A percentile compares a stretch with the other conserved stretches of the same genome.
phyloP scores from a whole-genome alignment of 2,329 filamentous ascomycete species.

The Neonectria magnoliae region DNA sequence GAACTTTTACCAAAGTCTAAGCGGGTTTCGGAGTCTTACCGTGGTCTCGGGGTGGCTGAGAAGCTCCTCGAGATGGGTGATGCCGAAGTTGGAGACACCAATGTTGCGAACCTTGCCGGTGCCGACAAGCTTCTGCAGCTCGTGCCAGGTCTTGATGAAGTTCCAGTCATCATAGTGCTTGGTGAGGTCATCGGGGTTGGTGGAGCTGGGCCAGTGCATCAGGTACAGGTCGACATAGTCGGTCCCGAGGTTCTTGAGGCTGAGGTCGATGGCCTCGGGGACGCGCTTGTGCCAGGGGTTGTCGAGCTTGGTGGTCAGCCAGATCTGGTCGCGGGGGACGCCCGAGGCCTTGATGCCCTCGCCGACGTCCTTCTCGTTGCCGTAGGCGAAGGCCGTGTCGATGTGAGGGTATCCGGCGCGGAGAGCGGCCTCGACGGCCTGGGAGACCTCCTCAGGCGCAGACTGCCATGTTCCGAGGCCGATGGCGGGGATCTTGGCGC shows the following conservation, averaged over 20 bases:
- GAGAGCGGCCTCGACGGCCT: slow-evolving; percentile 77
- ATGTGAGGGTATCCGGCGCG: slow-evolving; percentile 78
- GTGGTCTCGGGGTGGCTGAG: slow-evolving; percentile 72
- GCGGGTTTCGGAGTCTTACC: slow-evolving; percentile 47
- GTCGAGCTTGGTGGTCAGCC: slow-evolving; percentile 84
- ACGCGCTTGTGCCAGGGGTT: slow-evolving; percentile 81
- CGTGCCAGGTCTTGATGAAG: slow-evolving; percentile 81
- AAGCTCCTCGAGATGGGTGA: slow-evolving; percentile 81
- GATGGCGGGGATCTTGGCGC: slow-evolving; percentile 80
- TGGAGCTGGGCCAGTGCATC: slow-evolving; percentile 77
- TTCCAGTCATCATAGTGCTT: slow-evolving; percentile 82
- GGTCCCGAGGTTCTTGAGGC: slow-evolving; percentile 67
- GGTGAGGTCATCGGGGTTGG: slow-evolving; percentile 68
- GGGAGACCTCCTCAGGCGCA: slow-evolving; percentile 71
- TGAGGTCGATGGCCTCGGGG: slow-evolving; percentile 67
- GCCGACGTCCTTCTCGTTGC: slow-evolving; percentile 78
- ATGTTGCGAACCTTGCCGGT: slow-evolving; percentile 82
- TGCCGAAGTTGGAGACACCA: slow-evolving; percentile 87
- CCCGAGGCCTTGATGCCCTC: slow-evolving; percentile 71
- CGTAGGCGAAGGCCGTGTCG: slow-evolving; percentile 80
- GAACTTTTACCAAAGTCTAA: background rate
- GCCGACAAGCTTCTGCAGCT: slow-evolving; percentile 75
- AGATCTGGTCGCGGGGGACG: slow-evolving; percentile 73
- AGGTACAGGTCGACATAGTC: slow-evolving; percentile 78
- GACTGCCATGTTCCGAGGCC: slow-evolving; percentile 86